Evolutionary conservation across 202 grass and related monocot species (phyloP).

Genomic region (Setaria viridis): DNA sequence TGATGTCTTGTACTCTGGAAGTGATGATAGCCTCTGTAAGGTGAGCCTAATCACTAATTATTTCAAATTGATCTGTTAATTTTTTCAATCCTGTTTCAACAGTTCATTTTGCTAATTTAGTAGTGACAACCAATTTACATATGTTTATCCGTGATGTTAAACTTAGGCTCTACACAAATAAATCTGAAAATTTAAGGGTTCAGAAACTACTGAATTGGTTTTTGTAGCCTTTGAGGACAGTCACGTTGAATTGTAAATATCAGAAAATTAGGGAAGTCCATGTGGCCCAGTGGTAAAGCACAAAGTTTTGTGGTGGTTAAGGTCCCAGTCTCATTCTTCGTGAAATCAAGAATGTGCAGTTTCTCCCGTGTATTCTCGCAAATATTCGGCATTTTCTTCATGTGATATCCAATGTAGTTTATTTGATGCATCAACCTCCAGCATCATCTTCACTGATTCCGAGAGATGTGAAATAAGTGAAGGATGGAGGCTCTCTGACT

Average conservation of each 20-base stretch:
- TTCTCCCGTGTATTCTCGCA: slow-evolving; percentile 1
- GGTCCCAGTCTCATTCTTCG: not conserved
- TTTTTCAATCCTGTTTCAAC: not conserved
- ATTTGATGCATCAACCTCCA: not conserved
- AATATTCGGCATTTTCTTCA: not conserved
- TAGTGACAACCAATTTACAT: not conserved
- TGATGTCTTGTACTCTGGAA: slow-evolving; percentile 91
- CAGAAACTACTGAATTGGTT: not conserved
- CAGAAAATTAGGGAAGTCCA: not conserved
- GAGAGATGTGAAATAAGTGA: slow-evolving; percentile 27
- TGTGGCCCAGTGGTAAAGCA: not conserved
- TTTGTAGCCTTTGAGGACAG: not conserved
- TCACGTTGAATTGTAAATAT: not conserved
- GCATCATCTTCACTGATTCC: not conserved
- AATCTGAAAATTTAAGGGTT: slow-evolving; percentile 10
- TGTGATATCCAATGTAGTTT: slow-evolving; percentile 16
- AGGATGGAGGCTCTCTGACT: slow-evolving; percentile 19
- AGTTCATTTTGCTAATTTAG: slow-evolving; percentile 24
- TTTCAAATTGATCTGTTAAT: not conserved
- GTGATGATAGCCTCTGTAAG: slow-evolving; percentile 91
- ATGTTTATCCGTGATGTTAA: not conserved
- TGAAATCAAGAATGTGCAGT: slow-evolving; percentile 6
- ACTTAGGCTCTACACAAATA: not conserved
- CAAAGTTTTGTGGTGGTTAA: not conserved
- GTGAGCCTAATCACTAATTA: slow-evolving; percentile 44